A percentile compares a stretch with the other conserved stretches of the same genome.
Conservation (phyloP, 1,139 yeast species). For the Martiniozyma asiatica region DNA sequence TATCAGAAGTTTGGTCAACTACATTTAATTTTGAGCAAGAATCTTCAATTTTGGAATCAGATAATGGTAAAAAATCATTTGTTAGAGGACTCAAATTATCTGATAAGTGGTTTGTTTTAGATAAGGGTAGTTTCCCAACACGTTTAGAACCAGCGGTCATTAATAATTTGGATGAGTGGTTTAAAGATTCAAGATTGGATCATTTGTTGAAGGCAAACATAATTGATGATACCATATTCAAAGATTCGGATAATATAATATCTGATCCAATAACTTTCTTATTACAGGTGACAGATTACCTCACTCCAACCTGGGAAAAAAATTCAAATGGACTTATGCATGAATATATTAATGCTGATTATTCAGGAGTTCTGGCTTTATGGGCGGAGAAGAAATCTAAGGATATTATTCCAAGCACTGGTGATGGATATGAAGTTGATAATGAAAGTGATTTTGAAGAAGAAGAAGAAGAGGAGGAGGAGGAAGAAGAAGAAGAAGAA, state of each 20-base stretch:
- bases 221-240: not conserved
- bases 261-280: too few species aligned
- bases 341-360: conserved; percentile 16
- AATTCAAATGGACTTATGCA: conserved; percentile 63
- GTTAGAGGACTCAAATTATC: not conserved
- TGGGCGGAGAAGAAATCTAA: too few species aligned
- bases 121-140: too few species aligned
- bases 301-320: conserved; percentile 26
- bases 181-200: not conserved
- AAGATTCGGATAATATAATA: not conserved
- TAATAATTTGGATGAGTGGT: not conserved
- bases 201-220: not conserved
- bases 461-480: conserved; percentile 8
- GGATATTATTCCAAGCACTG: too few species aligned
- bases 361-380: too few species aligned
- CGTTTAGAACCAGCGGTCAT: too few species aligned
- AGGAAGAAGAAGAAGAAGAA: conserved; percentile 6
- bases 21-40: too few species aligned
- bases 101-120: not conserved
- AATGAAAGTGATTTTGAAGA: conserved; percentile 12
- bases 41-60: conserved; percentile 3
- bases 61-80: not conserved
- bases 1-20: too few species aligned
- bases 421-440: conserved; percentile 9
- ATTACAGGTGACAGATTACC: not conserved